These are phyloP conservation scores for Vaccinium darrowii DNA, from an alignment of 148 eudicot genomes.

Conservation along the genomic window DNA sequence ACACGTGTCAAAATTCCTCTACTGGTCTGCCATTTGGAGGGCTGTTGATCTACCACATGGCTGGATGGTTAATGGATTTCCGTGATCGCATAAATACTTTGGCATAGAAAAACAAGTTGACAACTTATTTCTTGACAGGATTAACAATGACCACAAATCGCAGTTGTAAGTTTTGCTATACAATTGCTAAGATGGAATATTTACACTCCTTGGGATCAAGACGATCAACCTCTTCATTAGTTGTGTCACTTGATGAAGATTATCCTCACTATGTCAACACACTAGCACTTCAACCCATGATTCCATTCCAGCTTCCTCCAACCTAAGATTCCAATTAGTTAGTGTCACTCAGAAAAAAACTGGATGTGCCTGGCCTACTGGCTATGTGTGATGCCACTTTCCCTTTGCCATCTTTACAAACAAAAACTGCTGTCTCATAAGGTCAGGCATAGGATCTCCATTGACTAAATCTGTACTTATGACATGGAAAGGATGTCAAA, in stretches of 20 bases:
- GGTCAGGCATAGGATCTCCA: too few species aligned
- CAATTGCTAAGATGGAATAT: neutral
- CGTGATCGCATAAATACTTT: neutral
- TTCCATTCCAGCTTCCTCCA: neutral
- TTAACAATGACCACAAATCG: too few species aligned
- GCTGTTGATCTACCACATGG: neutral
- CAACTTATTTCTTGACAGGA: too few species aligned
- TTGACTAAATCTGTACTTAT: too few species aligned
- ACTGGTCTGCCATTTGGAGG: neutral
- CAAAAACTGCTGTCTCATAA: too few species aligned
- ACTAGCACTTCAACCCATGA: neutral
- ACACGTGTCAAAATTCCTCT: neutral
- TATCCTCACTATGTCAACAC: too few species aligned
- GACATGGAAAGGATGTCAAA: neutral
- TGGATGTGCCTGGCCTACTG: neutral
- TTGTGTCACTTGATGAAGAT: too few species aligned
- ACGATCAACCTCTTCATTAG: too few species aligned
- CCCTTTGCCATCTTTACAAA: neutral
- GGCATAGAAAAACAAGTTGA: neutral
- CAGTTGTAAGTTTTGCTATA: neutral
- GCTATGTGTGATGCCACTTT: neutral
- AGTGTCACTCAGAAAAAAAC: neutral
- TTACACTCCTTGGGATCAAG: too few species aligned
- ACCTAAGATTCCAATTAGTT: neutral
- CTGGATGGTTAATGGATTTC: neutral